Conservation (phyloP, 1,284 basidiomycete genomes). For the Coriolopsis trogii region DNA sequence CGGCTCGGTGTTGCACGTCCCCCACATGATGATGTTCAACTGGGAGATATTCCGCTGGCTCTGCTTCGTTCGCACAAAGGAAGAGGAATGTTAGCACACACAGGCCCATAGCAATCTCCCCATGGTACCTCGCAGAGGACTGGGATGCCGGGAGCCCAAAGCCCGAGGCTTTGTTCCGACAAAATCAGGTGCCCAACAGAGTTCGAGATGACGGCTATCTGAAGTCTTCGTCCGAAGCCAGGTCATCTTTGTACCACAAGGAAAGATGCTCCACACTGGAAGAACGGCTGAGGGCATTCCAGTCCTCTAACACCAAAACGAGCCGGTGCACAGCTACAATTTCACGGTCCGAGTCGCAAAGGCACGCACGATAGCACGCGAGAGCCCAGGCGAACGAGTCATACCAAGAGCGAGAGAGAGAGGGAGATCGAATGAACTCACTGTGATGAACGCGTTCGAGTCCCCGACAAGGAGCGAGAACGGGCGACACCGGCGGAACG, state of each 20-base stretch:
- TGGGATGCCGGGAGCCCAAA: constrained; percentile 4
- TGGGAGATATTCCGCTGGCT: constrained; percentile 62
- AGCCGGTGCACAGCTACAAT: constrained; percentile 1
- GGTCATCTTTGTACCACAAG: too few species aligned
- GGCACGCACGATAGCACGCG: constrained; percentile 5
- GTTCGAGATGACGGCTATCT: constrained; percentile 1
- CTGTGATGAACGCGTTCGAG: constrained; percentile 61
- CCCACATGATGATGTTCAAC: constrained; percentile 74
- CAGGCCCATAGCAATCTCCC: neutral
- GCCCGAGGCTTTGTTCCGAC: neutral
- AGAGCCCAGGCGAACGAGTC: neutral
- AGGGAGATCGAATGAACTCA: constrained; percentile 35
- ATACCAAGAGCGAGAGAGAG: too few species aligned
- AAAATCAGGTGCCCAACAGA: neutral
- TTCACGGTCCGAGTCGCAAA: constrained; percentile 2
- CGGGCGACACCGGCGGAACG: constrained; percentile 73
- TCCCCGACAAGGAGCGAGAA: constrained; percentile 70
- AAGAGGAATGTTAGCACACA: constrained; percentile 12
- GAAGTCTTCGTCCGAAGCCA: neutral
- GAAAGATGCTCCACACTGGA: too few species aligned
- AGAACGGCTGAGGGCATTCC: too few species aligned
- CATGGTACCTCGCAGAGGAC: constrained; percentile 10
- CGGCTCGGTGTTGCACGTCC: constrained; percentile 70
- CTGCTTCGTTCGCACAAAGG: constrained; percentile 43
- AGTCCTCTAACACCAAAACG: too few species aligned